These are phyloP conservation scores for Nemania sp. DNA, from an alignment of 2,329 filamentous ascomycete genomes.

Conservation along the genomic window DNA sequence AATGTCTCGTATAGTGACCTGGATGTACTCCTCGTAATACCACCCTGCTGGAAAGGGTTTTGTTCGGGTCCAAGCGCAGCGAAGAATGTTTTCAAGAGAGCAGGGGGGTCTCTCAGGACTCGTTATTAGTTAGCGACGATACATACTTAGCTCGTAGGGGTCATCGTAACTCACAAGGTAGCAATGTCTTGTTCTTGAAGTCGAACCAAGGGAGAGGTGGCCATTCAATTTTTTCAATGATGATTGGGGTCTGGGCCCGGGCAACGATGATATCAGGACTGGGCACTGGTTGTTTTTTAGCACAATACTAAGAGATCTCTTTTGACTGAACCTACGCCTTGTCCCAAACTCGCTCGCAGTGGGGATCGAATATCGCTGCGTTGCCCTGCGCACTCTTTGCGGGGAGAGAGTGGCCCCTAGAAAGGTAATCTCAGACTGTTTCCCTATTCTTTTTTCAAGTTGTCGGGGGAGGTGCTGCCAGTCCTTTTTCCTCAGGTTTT, in stretches of 20 bases:
- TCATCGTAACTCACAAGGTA: not conserved
- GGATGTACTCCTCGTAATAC: too few relatives aligned
- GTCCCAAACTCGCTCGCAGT: slow-evolving; percentile 8
- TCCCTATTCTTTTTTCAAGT: not conserved
- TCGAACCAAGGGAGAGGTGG: slow-evolving; percentile 16
- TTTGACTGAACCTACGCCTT: not conserved
- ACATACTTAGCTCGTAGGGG: not conserved
- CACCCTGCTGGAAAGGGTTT: not conserved
- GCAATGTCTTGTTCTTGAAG: not conserved
- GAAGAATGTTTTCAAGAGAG: not conserved
- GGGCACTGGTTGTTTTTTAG: not conserved
- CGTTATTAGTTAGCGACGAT: not conserved
- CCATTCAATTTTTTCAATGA: not conserved
- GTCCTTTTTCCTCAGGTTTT: not conserved
- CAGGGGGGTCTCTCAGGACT: not conserved
- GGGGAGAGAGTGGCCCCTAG: slow-evolving; percentile 1
- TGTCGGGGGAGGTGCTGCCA: too few relatives aligned
- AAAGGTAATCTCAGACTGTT: not conserved
- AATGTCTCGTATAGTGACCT: not conserved
- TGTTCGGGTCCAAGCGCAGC: not conserved
- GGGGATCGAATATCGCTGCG: slow-evolving; percentile 13
- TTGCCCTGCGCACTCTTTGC: not conserved
- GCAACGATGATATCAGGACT: slow-evolving; percentile 6
- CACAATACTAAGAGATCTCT: not conserved
- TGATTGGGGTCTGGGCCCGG: not conserved